Conservation (phyloP, 768 basidiomycete species). For the Asterophora lycoperdoides region DNA sequence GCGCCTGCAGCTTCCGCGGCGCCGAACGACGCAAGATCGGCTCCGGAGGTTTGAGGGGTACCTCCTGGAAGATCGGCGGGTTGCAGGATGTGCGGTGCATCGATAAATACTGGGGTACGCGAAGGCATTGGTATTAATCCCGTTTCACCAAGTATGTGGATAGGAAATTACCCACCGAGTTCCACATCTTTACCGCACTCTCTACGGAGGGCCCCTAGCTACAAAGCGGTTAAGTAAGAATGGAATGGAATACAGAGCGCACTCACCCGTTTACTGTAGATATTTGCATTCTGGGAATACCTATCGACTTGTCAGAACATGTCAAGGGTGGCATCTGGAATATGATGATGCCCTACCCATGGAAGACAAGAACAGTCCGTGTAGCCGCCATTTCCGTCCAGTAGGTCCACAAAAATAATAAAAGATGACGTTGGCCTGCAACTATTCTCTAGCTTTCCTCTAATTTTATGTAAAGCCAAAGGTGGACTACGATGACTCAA, state of each 20-base stretch:
- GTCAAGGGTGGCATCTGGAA: not conserved
- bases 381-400: constrained; percentile 17
- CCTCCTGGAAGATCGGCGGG: constrained; percentile 52
- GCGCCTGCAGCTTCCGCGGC: constrained; percentile 36
- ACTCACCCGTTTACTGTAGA: constrained; percentile 70
- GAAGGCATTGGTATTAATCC: not conserved
- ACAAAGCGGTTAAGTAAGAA: not conserved
- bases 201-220: constrained; percentile 75
- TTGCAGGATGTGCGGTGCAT: constrained; percentile 63
- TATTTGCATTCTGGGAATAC: constrained; percentile 66
- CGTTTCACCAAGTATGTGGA: not conserved
- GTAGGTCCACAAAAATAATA: not conserved
- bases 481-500: not conserved
- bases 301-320: constrained; percentile 27
- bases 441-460: not conserved
- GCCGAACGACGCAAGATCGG: constrained; percentile 23
- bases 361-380: constrained; percentile 35
- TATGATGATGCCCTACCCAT: constrained; percentile 32
- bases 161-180: constrained; percentile 40
- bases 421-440: constrained; percentile 1
- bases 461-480: not conserved
- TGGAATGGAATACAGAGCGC: not conserved
- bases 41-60: constrained; percentile 22
- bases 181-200: constrained; percentile 62
- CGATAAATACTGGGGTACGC: constrained; percentile 58